Conservation (phyloP, 2,329 filamentous ascomycete species). For the Fusarium subglutinans region DNA sequence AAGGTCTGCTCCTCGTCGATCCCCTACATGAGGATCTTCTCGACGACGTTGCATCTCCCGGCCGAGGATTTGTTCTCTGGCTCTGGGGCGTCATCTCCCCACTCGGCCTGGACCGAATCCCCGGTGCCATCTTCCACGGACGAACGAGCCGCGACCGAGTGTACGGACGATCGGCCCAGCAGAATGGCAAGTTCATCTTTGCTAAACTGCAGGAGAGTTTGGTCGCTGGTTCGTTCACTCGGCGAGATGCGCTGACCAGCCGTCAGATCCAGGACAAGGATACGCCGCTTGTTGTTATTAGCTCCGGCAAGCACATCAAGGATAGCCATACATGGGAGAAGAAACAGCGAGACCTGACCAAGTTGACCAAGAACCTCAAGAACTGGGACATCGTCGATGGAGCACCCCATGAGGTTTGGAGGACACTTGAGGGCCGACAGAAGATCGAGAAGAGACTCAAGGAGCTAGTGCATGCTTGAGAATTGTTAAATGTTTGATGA, state of each 20-base stretch:
- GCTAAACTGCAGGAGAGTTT: constrained; percentile 92
- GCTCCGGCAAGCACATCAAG: constrained; percentile 77
- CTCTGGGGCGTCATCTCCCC: constrained; percentile 85
- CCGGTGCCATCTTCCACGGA: constrained; percentile 83
- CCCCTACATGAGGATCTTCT: constrained; percentile 89
- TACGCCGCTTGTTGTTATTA: constrained; percentile 82
- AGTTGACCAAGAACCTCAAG: constrained; percentile 79
- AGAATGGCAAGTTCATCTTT: constrained; percentile 85
- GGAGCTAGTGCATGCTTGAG: constrained; percentile 65
- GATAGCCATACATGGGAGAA: constrained; percentile 77
- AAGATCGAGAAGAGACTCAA: constrained; percentile 82
- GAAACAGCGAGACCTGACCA: constrained; percentile 85
- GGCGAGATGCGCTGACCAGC: constrained; percentile 82
- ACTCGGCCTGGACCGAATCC: constrained; percentile 82
- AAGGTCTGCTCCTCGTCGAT: constrained; percentile 86
- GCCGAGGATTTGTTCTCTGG: constrained; percentile 87
- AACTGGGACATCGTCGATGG: constrained; percentile 88
- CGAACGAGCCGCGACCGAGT: constrained; percentile 84
- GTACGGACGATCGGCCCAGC: constrained; percentile 81
- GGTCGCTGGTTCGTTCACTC: constrained; percentile 84
- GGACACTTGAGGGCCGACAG: constrained; percentile 73
- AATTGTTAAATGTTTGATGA: neutral
- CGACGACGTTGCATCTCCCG: constrained; percentile 69
- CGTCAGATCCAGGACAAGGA: constrained; percentile 80
- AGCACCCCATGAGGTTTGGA: constrained; percentile 90